Evolutionary conservation across 2,329 filamentous ascomycete species (phyloP).

Genomic region (Penicillium rolfsii): DNA sequence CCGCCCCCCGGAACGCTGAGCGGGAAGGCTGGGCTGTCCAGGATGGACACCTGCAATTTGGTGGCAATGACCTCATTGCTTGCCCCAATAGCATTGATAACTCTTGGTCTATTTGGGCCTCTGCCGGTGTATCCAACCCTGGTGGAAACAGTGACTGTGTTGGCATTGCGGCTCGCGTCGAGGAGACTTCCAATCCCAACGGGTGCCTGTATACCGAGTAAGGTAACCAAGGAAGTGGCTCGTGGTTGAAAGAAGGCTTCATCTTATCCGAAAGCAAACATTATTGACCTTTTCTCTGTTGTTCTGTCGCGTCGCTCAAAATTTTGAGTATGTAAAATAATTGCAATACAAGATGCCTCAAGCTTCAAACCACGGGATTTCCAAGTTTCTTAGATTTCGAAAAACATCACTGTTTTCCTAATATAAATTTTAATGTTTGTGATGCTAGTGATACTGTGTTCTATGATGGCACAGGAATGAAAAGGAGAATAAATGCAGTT

Average conservation of each 20-base stretch:
- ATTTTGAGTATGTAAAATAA: too few species aligned
- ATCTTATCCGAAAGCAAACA: not conserved
- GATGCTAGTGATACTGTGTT: too few species aligned
- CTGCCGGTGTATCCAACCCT: conserved; percentile 33
- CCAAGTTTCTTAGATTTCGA: too few species aligned
- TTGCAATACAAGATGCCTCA: too few species aligned
- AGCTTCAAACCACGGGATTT: too few species aligned
- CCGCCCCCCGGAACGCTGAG: conserved; percentile 50
- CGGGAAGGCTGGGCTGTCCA: conserved; percentile 54
- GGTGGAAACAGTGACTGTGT: conserved; percentile 41
- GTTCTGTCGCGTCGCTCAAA: not conserved
- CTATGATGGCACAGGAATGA: too few species aligned
- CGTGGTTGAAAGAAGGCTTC: too few species aligned
- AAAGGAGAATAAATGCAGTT: too few species aligned
- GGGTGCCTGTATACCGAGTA: conserved; percentile 35
- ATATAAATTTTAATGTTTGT: too few species aligned
- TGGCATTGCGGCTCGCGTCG: conserved; percentile 36
- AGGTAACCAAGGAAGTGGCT: not conserved
- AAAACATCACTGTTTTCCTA: too few species aligned
- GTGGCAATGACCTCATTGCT: conserved; percentile 52
- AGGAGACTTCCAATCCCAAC: conserved; percentile 27
- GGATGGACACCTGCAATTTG: conserved; percentile 52
- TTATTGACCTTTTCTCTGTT: not conserved
- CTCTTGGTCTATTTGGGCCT: conserved; percentile 46
- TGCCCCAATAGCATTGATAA: conserved; percentile 55